Evolutionary conservation across 371 early-diverging fungal species (phyloP), one percentile per base, ranked within the genome.

Genomic region (Phascolomyces articulosus): DNA sequence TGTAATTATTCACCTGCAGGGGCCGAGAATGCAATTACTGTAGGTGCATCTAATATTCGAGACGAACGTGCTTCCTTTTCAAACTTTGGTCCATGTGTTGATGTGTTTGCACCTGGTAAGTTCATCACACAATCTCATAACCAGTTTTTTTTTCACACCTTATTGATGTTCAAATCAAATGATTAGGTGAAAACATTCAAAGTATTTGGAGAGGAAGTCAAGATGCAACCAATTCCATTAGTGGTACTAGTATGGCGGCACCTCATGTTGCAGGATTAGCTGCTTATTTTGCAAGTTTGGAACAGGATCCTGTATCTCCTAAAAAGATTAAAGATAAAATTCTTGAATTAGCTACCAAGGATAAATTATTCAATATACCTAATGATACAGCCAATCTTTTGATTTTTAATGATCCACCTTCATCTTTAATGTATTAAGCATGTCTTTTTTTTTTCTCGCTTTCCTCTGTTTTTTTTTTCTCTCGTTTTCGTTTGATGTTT

Each of bases 261-360:
- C 99, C 99, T 20, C 99, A 99, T 75, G 98, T 97, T 56, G 90
- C 94, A 69, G 99, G 99, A 62, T 84, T 96, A 44, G 89, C 97
- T 62, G 99, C 99, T 48, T 89, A 94, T 73, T 90, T 90, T 80
- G 82, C 93, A 40, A 87, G 86, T 64, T 76, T 82, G 31, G 72
- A 83, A 15, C 75, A 77, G 63, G 63, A 76, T 15, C 81, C 90
- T 10, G 69, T 71, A 21, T 51, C 58, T 65, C 89, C 94, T 58
- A 81, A 88, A 67, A 85, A 89, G 65, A 80, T 95, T 76, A 92
- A 92, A 83, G 73, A 79, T 51, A 80, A 83, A 74, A 80, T 92
- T 63, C 66, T 92, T 38, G 79, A 82, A 9, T 63, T 82, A 34
- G 78, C 88, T 9, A 91, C 93, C 62, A 83, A 85, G 64, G 87